These are phyloP conservation scores for Crithidia sp. DNA, from an alignment of 208 protist species.

Conservation along the genomic window DNA sequence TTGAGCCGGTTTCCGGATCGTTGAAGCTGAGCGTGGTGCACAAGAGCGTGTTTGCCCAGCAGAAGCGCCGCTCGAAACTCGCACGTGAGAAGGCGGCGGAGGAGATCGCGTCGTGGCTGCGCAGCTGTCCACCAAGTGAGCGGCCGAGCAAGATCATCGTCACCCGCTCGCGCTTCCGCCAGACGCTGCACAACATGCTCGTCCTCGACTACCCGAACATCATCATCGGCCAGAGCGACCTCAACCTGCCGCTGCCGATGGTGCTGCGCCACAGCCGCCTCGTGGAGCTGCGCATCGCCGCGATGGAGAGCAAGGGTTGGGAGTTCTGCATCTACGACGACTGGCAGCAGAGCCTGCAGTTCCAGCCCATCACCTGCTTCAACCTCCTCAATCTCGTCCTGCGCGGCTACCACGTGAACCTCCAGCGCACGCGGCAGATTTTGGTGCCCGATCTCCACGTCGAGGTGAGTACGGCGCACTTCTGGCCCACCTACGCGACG, in stretches of 20 bases:
- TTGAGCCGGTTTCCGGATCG: slow-evolving; percentile 99
- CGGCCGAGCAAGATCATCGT: slow-evolving; percentile 99
- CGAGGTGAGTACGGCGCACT: slow-evolving; percentile 96
- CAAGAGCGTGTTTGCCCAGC: slow-evolving; percentile 99
- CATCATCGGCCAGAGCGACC: slow-evolving; percentile 99
- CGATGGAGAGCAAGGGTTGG: slow-evolving; percentile 98
- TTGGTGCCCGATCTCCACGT: slow-evolving; percentile 97
- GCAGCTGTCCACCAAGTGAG: slow-evolving; percentile 98
- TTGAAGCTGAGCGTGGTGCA: slow-evolving; percentile 99
- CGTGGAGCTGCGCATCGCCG: slow-evolving; percentile 98
- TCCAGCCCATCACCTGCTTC: slow-evolving; percentile 99
- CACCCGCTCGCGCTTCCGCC: slow-evolving; percentile 97
- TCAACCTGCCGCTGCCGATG: slow-evolving; percentile 99
- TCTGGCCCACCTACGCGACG: slow-evolving; percentile 98
- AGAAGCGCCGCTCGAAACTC: slow-evolving; percentile 99
- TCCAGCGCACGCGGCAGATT: slow-evolving; percentile 97
- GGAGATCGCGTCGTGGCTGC: slow-evolving; percentile 99
- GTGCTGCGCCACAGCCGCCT: slow-evolving; percentile 99
- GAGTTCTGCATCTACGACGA: slow-evolving; percentile 99
- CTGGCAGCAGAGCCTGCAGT: slow-evolving; percentile 97
- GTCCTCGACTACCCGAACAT: slow-evolving; percentile 99
- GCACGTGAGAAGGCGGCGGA: slow-evolving; percentile 99
- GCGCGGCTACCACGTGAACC: slow-evolving; percentile 98
- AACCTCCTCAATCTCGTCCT: slow-evolving; percentile 99
- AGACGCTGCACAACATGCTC: slow-evolving; percentile 94